Base-by-base conservation (phyloP, 2,329 filamentous ascomycete species). In the Pezicula carpinea region DNA sequence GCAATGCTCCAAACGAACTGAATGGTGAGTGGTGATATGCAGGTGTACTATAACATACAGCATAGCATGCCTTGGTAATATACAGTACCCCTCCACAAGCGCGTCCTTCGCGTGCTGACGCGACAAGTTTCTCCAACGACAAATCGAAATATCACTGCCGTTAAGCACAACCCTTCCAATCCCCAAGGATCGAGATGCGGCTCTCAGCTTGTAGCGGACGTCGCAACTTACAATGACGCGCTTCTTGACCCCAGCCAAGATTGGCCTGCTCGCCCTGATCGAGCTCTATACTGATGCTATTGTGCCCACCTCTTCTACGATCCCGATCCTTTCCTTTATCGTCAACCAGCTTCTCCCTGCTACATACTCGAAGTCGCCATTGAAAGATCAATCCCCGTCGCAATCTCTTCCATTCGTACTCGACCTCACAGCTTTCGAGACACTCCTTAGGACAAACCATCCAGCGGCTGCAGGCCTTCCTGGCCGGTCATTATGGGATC, bases 181-280 rank as follows among this genome's bases (percentile, higher is more conserved):
- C 18, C n/a, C n/a, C n/a, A n/a, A n/a, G n/a, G n/a, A 17, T 18
- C 11, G 14, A 18, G 15, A 18, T 18, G 22, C 17, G 17, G 26
- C 15, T 26, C 39, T 42, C 17, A 18, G 13, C 10, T 31, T 26
- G 10, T 11, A 14, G 11, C 19, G 13, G 15, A 34, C 15, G 11
- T 14, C 11, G 31, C 18, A 7, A 18, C 13, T 48, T 41, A 50
- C 17, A 35, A 95, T 92, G 85, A 79, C 85, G 59, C 85, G 87
- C 48, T 95, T 86, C 66, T 76, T 97, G 39, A 95, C 88, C n/a
- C 88, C 92, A 11, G 84, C 89, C 56, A 95, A 93, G 64, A 79
- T 97, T 56, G 85, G 86, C 60, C 76, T 96, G 19, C 77, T 97
- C 46, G 80, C 82, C 46, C 78, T 99, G 44, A 78, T 93, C 44